These are phyloP conservation scores for Fraxinus excelsior DNA, from an alignment of 257 asterid species.

Conservation along the genomic window DNA sequence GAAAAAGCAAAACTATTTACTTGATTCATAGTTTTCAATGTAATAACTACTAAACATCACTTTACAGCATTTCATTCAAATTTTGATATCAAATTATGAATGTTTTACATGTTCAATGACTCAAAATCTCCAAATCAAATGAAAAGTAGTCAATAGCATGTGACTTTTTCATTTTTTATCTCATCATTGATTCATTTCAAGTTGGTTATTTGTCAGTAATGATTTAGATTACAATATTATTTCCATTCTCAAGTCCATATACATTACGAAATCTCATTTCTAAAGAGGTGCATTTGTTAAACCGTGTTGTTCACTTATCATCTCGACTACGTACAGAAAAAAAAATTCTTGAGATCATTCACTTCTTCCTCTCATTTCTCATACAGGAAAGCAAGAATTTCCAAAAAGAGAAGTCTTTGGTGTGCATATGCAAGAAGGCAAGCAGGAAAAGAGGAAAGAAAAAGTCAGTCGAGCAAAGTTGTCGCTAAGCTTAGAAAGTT, in stretches of 20 bases:
- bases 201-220: background rate
- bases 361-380: constrained; percentile 55
- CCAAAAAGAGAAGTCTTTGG: constrained; percentile 46
- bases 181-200: background rate
- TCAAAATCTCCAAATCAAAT: background rate
- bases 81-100: background rate
- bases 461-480: too few species aligned
- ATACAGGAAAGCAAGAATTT: constrained; percentile 49
- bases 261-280: too few species aligned
- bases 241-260: too few species aligned
- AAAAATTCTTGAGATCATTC: constrained; percentile 17
- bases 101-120: background rate
- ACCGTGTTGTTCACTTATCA: background rate
- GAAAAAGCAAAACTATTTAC: too few species aligned
- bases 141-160: too few species aligned
- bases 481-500: too few species aligned
- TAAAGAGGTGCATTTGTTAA: too few species aligned
- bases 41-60: too few species aligned
- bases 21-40: background rate
- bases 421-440: constrained; percentile 8
- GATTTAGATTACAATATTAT: too few species aligned
- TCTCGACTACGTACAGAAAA: background rate
- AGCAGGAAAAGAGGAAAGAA: background rate
- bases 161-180: too few species aligned
- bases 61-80: background rate